These are phyloP conservation scores for Pythium scleroteichum DNA, from an alignment of 352 stramenopile species.

Conservation along the genomic window DNA sequence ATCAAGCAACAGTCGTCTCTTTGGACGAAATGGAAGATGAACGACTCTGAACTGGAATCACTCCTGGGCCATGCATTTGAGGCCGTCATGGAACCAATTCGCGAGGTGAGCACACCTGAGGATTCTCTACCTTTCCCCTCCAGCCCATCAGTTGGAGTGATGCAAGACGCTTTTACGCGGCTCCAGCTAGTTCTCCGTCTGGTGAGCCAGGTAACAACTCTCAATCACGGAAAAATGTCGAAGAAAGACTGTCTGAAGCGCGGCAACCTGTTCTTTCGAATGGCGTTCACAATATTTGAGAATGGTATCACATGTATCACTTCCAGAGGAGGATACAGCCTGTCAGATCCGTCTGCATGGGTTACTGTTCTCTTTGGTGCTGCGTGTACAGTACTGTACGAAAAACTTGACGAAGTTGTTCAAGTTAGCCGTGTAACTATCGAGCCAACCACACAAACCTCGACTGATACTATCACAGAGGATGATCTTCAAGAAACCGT, in stretches of 20 bases:
- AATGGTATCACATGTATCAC: slow-evolving; percentile 32
- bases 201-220: slow-evolving; percentile 62
- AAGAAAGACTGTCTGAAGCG: slow-evolving; percentile 52
- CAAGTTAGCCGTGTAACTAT: slow-evolving; percentile 50
- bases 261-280: slow-evolving; percentile 57
- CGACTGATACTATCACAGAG: slow-evolving; percentile 35
- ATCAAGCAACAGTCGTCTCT: slow-evolving; percentile 75
- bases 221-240: slow-evolving; percentile 51
- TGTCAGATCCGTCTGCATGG: slow-evolving; percentile 46
- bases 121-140: slow-evolving; percentile 38
- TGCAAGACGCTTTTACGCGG: slow-evolving; percentile 79
- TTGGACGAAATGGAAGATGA: slow-evolving; percentile 79
- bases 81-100: slow-evolving; percentile 57
- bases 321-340: slow-evolving; percentile 15
- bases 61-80: slow-evolving; percentile 63
- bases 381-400: slow-evolving; percentile 72
- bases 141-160: slow-evolving; percentile 45
- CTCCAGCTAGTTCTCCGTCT: slow-evolving; percentile 68
- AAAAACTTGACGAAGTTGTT: slow-evolving; percentile 83
- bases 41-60: slow-evolving; percentile 48
- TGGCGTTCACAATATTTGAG: slow-evolving; percentile 69
- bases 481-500: slow-evolving; percentile 66
- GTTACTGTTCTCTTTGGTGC: slow-evolving; percentile 69
- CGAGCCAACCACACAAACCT: slow-evolving; percentile 9
- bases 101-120: slow-evolving; percentile 8